Evolutionary conservation across 192 early-diverging fungal genomes (phyloP), one percentile per base, ranked within the genome.

Genomic region (Haplosporangium gracile): DNA sequence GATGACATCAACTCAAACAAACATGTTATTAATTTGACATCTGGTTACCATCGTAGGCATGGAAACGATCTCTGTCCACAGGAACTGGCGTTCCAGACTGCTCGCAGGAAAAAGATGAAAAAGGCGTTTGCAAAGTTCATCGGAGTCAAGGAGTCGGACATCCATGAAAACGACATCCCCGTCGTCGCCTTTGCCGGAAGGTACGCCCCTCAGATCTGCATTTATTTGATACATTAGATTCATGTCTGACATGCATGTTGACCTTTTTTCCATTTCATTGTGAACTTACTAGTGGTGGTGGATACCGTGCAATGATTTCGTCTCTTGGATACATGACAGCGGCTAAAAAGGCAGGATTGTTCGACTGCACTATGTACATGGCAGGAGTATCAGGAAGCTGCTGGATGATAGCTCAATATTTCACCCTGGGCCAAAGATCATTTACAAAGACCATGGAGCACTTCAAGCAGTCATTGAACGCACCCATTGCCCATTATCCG

Each of bases 221-320:
- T 24, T 24, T 32, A 71, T 51, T 51, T 51, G 49, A 5, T 18
- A 5, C 20, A 51, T 45, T 16, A 51, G 2, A 20, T 51, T 22
- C 16, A n/a, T 32, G 4, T 69, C 22, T 34, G 29, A 32, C n/a
- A 26, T 2, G 4, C 4, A 18, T 16, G 1, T 9, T 49, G 32
- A 32, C n/a, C 22, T 18, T 22, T 0, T 26, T 8, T 76, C 53
- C 34, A 34, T 68, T 22, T 53, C 11, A 65, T 65, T 65, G 26
- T 26, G 26, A 65, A 13, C 10, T 4, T 36, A 36, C 6, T 34
- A 94, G 94, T 76, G 96, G 96, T 40, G 96, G 96, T 18, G 96
- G 96, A 2, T 96, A 93, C 83, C 93, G 96, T 8, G 95, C 96
- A 10, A 97, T 97, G 96, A 81, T 96, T 47, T 92, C 93, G 15